phyloP scores from a whole-genome alignment of 805 yeast genomes.

The Starmerella floricola region DNA sequence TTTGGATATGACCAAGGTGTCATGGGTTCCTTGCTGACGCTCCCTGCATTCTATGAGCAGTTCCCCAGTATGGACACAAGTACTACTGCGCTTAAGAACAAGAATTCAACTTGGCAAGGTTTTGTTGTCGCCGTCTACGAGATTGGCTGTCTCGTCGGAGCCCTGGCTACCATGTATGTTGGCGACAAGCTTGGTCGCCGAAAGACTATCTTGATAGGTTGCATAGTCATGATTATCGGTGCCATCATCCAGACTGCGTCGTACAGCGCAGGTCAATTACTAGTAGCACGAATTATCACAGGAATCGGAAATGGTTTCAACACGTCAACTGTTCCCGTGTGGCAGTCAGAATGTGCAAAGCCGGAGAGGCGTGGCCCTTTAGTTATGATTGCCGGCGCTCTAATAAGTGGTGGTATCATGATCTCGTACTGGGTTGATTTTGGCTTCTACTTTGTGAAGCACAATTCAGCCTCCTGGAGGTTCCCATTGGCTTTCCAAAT shows the following conservation, averaged over 20 bases:
- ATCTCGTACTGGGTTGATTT: constrained; percentile 61
- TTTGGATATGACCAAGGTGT: constrained; percentile 76
- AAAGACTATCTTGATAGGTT: constrained; percentile 37
- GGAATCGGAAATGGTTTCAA: constrained; percentile 62
- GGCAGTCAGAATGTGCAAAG: constrained; percentile 59
- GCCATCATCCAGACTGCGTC: constrained; percentile 46
- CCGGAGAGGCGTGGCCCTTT: constrained; percentile 50
- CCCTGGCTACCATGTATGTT: constrained; percentile 42
- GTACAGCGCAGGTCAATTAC: constrained; percentile 49
- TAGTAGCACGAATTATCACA: constrained; percentile 52
- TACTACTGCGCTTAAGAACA: constrained; percentile 3
- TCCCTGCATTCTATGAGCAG: constrained; percentile 21
- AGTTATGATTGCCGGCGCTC: constrained; percentile 52
- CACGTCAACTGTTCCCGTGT: constrained; percentile 65
- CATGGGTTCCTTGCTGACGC: constrained; percentile 33
- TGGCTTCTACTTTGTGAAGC: constrained; percentile 48
- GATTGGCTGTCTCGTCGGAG: constrained; percentile 57
- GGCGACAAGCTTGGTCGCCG: constrained; percentile 53
- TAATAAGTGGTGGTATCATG: constrained; percentile 54
- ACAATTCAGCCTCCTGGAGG: constrained; percentile 51
- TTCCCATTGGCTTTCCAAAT: constrained; percentile 53
- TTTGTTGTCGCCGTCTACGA: constrained; percentile 37
- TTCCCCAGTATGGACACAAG: constrained; percentile 17
- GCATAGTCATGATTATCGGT: constrained; percentile 43
- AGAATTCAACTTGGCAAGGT: constrained; percentile 24